Evolutionary conservation across 2,329 filamentous ascomycete species (phyloP), one percentile per base, ranked within the genome.

Genomic region (Tympanopsis confertula): DNA sequence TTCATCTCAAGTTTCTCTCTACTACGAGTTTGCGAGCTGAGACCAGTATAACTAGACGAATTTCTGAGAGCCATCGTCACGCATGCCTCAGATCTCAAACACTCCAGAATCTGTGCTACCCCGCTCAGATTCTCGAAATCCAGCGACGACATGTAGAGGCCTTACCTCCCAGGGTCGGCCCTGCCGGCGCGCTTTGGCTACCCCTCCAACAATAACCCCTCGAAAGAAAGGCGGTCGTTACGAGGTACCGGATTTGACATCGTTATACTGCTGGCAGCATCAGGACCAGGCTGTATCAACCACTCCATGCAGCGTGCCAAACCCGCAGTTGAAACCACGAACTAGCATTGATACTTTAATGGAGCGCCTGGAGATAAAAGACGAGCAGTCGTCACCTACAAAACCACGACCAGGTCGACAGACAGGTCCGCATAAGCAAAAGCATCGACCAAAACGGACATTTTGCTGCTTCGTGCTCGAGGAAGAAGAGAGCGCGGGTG

Each of bases 81-180:
- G n/a, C 7, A 26, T 26, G 22, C 7, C 30, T 33, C 30, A 17
- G 10, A 33, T 17, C 30, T 13, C 30, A 10, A 33, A 33, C 15
- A 33, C 30, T 26, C 7, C n/a, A n/a, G n/a, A n/a, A n/a, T n/a
- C n/a, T n/a, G n/a, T n/a, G n/a, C n/a, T 26, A n/a, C 22, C 7
- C 7, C 30, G 30, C 30, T 10, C 30, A 7, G 30, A 33, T 33
- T 33, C 30, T 12, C 15, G 10, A 17, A 15, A 33, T 33, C 30
- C 30, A 33, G 30, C 30, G 7, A 33, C 30, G 30, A 33, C 30
- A 33, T 33, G 30, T 18, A 33, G 15, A 33, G 30, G 30, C 30
- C 12, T 33, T 7, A 33, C 30, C 10, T 10, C 10, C 12, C 10
- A 33, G 7, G 30, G 30, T 18, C 30, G 30, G 17, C 30, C 30